Evolutionary conservation across 1,139 yeast genomes (phyloP), one percentile per base, ranked within the genome.

Genomic region (Suhomyces choctaworum): DNA sequence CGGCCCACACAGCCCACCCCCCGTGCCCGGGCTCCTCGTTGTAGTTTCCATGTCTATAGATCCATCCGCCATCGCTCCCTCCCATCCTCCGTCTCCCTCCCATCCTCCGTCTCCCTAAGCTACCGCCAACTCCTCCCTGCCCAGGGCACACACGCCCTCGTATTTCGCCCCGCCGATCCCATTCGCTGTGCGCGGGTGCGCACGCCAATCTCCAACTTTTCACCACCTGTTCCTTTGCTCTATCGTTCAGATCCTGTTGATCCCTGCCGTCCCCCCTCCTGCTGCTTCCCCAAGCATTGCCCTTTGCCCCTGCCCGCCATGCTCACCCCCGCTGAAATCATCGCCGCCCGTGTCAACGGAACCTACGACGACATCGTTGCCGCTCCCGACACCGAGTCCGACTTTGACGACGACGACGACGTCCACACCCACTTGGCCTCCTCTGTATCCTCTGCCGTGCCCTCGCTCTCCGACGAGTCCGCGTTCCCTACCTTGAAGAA

Each of bases 401-500:
- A 22, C 5, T n/a, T n/a, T n/a, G 20, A 25, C 31, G 31, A 39
- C 36, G 31, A 29, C 26, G 39, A 44, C 21, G 35, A 42, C 15
- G 30, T 39, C 29, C 28, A 36, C 40, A 40, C 56, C 29, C 45
- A 46, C 39, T 15, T 39, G 42, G 40, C 29, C 33, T 28, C 40
- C 17, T 27, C 45, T 11, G 34, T 58, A 33, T 67, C 66, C 27
- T 34, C 30, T 15, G 30, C 25, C 11, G 39, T 56, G 32, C 68
- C 65, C 26, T 59, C 72, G 25, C 56, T 71, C 41, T 48, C 65
- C 32, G 80, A 76, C 52, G 79, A 80, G 57, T 58, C 70, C 12
- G 84, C 86, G 7, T 83, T 84, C 59, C 95, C 95, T 8, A 73
- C 87, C 20, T 71, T 87, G 48, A 52, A 50, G 36, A 54, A 51